Base-by-base conservation (phyloP, 1,284 basidiomycete species). In the Leccinum pallidistipes region DNA sequence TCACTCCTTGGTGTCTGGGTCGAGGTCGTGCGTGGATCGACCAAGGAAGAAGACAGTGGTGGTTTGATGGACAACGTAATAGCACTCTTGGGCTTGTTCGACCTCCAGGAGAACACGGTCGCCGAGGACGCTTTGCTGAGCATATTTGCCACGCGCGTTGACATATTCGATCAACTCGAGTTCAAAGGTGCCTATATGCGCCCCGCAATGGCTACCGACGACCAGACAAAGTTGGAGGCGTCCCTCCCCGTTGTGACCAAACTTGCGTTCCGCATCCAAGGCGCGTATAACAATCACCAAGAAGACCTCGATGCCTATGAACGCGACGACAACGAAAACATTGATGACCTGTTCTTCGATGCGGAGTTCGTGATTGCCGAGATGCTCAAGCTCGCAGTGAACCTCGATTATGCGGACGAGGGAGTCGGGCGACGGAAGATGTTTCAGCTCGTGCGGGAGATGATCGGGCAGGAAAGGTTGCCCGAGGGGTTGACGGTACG, bases 351-450 rank as follows among this genome's bases (percentile, higher is more conserved):
- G 2, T 59, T 72, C 14, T 56, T 65, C 14, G 58, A 70, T 5
- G 40, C 59, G 1, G 88, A 92, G 62, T 91, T 95, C 64, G 79
- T 96, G 14, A 83, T 98, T 34, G 83, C 87, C 2, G 94, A 98
- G 72, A 76, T 98, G 68, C 80, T 98, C 40, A 85, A 86, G 59
- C 84, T 97, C 57, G 90, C 92, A 0, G 83, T 95, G 32, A 88
- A 90, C 63, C 80, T 95, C 51, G 97, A 98, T 76, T 98, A 96
- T 68, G 88, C 87, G 32, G 97, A 99, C 76, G 95, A 99, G 76
- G n/a, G n/a, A n/a, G 95, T 96, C 69, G 96, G 97, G 9, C 77
- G 97, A 61, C 80, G 96, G 62, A 96, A 95, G 77, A 92, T 97
- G 82, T 97, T 97, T 71, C 84, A 87, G 59, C 86, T 97, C 43